phyloP scores from a whole-genome alignment of 805 yeast species.

The Myxozyma kluyveri region DNA sequence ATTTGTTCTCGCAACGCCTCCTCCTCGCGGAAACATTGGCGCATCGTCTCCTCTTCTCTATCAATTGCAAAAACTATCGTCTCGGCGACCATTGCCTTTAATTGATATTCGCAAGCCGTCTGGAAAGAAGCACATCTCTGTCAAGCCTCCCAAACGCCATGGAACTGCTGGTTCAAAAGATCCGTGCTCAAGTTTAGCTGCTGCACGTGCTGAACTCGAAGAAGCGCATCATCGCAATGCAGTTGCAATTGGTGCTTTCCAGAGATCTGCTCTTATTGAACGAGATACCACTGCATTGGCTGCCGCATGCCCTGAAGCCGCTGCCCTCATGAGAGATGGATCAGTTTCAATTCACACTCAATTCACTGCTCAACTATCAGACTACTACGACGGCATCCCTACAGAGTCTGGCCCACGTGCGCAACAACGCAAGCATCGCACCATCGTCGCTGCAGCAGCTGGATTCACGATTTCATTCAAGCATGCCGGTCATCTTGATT shows the following conservation, averaged over 20 bases:
- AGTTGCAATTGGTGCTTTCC: neutral
- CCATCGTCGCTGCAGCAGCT: slow-evolving; percentile 2
- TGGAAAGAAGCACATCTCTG: neutral
- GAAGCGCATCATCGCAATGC: neutral
- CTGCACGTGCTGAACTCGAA: slow-evolving; percentile 4
- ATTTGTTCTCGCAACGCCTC: slow-evolving; percentile 18
- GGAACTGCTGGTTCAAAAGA: no score
- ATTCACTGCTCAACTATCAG: slow-evolving; percentile 3
- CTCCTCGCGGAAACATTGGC: slow-evolving; percentile 10
- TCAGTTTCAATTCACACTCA: slow-evolving; percentile 5
- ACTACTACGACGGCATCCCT: neutral
- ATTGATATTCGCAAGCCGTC: slow-evolving; percentile 5
- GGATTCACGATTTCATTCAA: slow-evolving; percentile 4
- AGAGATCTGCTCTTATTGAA: neutral
- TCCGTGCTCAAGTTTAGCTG: no score
- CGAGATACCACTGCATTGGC: no score
- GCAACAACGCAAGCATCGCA: neutral
- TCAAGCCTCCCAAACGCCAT: slow-evolving; percentile 1
- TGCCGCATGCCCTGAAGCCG: no score
- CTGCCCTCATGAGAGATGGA: no score
- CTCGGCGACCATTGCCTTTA: slow-evolving; percentile 7
- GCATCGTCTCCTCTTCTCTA: slow-evolving; percentile 7
- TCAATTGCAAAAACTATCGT: slow-evolving; percentile 14
- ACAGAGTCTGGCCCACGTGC: neutral
- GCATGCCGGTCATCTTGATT: slow-evolving; percentile 1